Base-by-base conservation (phyloP, 805 yeast species). In the Metschnikowia lochheadii region DNA sequence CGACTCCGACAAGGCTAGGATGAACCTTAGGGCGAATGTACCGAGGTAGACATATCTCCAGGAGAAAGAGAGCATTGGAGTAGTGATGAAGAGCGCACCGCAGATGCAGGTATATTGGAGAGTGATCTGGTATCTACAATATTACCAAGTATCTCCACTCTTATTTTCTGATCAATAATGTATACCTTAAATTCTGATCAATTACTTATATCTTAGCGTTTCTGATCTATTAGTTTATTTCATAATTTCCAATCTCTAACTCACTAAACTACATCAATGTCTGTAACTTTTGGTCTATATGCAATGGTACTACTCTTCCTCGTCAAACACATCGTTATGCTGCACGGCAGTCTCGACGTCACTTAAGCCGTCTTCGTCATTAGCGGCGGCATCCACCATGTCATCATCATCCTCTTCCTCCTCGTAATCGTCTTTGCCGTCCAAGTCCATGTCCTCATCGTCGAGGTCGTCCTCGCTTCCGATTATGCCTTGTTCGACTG, bases 1-100 rank as follows among this genome's bases (percentile, higher is more conserved):
- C 0, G 97, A 88, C 31, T 85, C 77, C 49, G 85, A 81, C 1
- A 87, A 63, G 0, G 87, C 83, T 41, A 89, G 70, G 23, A 78
- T 69, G 20, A 85, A 67, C 46, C 89, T 63, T 26, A 80, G 58
- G 0, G 74, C 73, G 2, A 83, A 66, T 8, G 80, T 64, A 11
- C 71, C 18, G 8, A 79, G 50, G 56, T 81, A 77, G 4, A 77
- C 60, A 18, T 60, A 61, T 53, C 87, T 68, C 85, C 87, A 80
- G 7, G 57, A 43, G 32, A 53, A 35, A 35, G 37, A 36, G 35
- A 48, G 20, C 56, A 54, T 52, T 40, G 32, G 32, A 17, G 46
- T 23, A 15, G 31, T 4, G 31, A 14, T 39, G 18, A 23, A n/a
- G 26, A 37, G 32, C 40, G 46, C 46, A 15, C 13, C 33, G 34